These are phyloP conservation scores for Phytophthora pini DNA, from an alignment of 352 stramenopile species.

Conservation along the genomic window DNA sequence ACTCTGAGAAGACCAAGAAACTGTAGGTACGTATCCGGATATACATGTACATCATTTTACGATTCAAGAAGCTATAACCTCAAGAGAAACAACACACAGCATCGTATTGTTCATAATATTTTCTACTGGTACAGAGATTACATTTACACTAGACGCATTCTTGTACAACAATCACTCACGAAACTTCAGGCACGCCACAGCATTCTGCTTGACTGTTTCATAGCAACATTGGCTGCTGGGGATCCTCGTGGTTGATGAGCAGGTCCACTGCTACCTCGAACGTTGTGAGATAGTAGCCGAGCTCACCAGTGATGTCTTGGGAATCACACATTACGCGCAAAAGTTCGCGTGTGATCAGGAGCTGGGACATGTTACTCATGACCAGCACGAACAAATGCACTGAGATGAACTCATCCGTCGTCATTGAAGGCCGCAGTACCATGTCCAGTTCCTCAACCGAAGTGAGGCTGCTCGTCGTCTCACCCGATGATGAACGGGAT, in stretches of 20 bases:
- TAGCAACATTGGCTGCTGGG: conserved; percentile 46
- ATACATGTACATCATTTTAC: no score
- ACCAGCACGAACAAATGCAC: conserved; percentile 68
- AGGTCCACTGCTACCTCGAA: conserved; percentile 73
- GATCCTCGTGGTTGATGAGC: conserved; percentile 52
- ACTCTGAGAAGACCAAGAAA: no score
- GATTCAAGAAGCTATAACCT: no score
- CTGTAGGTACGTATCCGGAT: no score
- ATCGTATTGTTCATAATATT: conserved; percentile 3
- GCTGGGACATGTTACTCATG: conserved; percentile 52
- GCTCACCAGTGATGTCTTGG: conserved; percentile 66
- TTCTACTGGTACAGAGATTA: conserved; percentile 13
- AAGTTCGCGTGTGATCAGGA: conserved; percentile 63
- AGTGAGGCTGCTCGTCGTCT: conserved; percentile 37
- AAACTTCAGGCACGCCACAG: background rate
- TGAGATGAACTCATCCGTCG: conserved; percentile 72
- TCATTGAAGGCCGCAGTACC: conserved; percentile 49
- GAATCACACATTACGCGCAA: conserved; percentile 62
- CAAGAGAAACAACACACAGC: no score
- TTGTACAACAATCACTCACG: background rate
- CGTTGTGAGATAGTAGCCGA: conserved; percentile 78
- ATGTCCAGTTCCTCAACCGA: conserved; percentile 47
- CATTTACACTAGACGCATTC: conserved; percentile 4
- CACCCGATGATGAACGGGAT: conserved; percentile 24
- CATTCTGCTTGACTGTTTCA: conserved; percentile 13